Percentiles rank a stretch among this genome's conserved stretches.
phyloP scores from a whole-genome alignment of 2,329 filamentous ascomycete genomes.

The Neoarthrinium moseri region DNA sequence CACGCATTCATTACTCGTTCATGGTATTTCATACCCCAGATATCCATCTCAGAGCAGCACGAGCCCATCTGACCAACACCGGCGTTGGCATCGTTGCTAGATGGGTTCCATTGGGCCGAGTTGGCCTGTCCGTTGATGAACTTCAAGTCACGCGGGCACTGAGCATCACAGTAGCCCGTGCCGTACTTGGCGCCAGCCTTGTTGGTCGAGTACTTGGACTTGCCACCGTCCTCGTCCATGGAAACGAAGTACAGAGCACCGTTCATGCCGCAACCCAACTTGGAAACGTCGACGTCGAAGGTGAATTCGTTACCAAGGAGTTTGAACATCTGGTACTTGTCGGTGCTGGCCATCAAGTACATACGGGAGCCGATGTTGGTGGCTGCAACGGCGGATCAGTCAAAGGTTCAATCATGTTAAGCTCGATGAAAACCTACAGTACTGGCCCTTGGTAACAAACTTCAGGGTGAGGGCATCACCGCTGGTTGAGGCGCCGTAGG shows the following conservation, averaged over 20 bases:
- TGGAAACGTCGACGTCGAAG: constrained; percentile 62
- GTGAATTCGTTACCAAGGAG: constrained; percentile 60
- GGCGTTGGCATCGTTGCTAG: constrained; percentile 45
- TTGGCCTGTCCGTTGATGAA: constrained; percentile 50
- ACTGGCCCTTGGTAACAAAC: constrained; percentile 46
- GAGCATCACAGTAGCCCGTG: constrained; percentile 52
- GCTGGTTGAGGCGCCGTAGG: constrained; percentile 45
- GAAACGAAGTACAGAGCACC: constrained; percentile 57
- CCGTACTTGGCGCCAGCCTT: constrained; percentile 52
- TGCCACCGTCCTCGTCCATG: constrained; percentile 55
- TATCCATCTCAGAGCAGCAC: constrained; percentile 59
- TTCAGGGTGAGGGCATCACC: constrained; percentile 44
- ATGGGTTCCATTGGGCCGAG: constrained; percentile 43
- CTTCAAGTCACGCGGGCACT: constrained; percentile 47
- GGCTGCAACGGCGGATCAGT: constrained; percentile 12
- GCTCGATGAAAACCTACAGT: constrained; percentile 19
- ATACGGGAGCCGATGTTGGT: constrained; percentile 45
- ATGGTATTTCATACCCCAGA: constrained; percentile 39
- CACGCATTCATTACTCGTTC: neutral
- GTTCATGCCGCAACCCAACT: constrained; percentile 60
- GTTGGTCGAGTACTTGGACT: constrained; percentile 43
- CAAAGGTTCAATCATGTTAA: neutral
- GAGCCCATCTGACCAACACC: constrained; percentile 48
- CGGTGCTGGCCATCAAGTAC: constrained; percentile 54
- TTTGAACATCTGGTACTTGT: constrained; percentile 56